Evolutionary conservation across 331 rosid species (phyloP).

Genomic region (Malus hybrid): DNA sequence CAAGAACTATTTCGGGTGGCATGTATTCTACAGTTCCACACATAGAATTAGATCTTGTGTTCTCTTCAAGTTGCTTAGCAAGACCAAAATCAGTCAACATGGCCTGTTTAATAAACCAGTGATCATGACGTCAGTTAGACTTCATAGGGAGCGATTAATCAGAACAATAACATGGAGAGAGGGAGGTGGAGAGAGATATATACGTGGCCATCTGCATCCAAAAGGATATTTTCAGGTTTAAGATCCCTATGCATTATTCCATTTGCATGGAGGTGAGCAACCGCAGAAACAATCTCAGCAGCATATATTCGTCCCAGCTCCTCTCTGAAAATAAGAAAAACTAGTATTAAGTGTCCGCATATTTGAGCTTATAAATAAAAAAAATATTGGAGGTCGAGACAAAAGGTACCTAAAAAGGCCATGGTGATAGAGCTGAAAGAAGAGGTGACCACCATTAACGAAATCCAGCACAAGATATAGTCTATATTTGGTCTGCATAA

Average conservation of each 20-base stretch:
- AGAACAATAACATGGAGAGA: neutral
- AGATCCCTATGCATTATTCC: constrained; percentile 98
- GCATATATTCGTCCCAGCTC: constrained; percentile 89
- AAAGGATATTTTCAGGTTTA: constrained; percentile 83
- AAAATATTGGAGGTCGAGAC: neutral
- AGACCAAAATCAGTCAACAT: constrained; percentile 98
- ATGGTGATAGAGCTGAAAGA: constrained; percentile 92
- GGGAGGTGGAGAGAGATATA: neutral
- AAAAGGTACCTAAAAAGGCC: constrained; percentile 78
- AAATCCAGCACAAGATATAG: constrained; percentile 94
- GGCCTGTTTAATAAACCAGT: constrained; percentile 34
- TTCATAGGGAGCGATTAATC: neutral
- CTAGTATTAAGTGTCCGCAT: constrained; percentile 12
- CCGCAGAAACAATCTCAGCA: constrained; percentile 93
- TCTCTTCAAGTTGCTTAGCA: constrained; percentile 76
- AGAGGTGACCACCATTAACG: constrained; percentile 93
- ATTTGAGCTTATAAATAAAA: neutral
- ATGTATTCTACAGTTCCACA: constrained; percentile 91
- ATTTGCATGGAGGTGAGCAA: constrained; percentile 82
- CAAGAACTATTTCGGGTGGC: constrained; percentile 95
- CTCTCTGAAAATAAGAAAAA: constrained; percentile 47
- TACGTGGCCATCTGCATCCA: constrained; percentile 95
- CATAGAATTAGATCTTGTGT: constrained; percentile 82
- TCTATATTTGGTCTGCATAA: constrained; percentile 78
- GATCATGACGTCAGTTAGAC: constrained; percentile 15